A percentile compares a stretch with the other conserved stretches of the same genome.
These are phyloP conservation scores for Aspergillus latus DNA, from an alignment of 2,329 filamentous ascomycete species.

Conservation along the genomic window DNA sequence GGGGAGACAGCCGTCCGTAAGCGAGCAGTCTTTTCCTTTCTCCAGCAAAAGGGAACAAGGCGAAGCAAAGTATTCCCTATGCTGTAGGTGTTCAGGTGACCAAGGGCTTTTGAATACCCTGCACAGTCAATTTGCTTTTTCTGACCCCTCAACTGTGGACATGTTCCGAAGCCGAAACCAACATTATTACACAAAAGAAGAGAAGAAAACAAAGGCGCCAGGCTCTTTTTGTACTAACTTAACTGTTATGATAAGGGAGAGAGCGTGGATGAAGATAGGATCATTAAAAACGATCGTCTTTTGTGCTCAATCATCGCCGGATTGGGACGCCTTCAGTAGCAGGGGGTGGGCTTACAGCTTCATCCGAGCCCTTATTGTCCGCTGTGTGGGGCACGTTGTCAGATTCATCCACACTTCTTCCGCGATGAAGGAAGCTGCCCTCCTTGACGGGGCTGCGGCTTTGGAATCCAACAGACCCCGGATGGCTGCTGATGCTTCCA, in stretches of 20 bases:
- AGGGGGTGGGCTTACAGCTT: conserved; percentile 46
- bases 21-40: neutral
- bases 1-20: neutral
- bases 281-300: neutral
- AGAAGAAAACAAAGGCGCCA: conserved; percentile 34
- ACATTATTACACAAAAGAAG: conserved; percentile 15
- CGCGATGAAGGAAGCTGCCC: conserved; percentile 79
- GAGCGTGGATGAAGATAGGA: neutral
- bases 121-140: conserved; percentile 11
- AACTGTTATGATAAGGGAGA: conserved; percentile 15
- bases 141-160: conserved; percentile 6
- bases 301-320: conserved; percentile 50
- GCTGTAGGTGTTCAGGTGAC: conserved; percentile 6
- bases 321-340: conserved; percentile 61
- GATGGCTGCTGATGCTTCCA: conserved; percentile 45
- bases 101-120: conserved; percentile 5
- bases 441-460: conserved; percentile 86
- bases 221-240: conserved; percentile 33
- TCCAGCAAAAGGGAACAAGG: neutral
- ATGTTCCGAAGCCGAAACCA: neutral
- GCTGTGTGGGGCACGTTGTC: conserved; percentile 22
- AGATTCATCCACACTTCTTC: conserved; percentile 65
- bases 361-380: conserved; percentile 44
- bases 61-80: neutral
- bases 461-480: conserved; percentile 47